A percentile compares a stretch with the other conserved stretches of the same genome.
Conservation (phyloP, 2,329 filamentous ascomycete genomes). For the Botryotinia convoluta region DNA sequence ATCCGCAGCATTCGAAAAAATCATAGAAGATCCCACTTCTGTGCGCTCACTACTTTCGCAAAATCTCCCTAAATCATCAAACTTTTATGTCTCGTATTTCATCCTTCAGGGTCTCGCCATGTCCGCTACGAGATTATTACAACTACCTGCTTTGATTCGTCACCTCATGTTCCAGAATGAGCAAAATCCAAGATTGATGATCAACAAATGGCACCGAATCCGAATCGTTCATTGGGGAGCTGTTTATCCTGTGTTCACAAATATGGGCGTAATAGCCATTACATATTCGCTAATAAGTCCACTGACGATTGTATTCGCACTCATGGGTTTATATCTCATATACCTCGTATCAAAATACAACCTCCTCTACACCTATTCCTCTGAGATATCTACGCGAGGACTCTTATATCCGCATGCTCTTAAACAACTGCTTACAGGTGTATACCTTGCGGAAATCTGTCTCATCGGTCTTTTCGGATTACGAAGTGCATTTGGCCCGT, state of each 20-base stretch:
- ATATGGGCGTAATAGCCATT: conserved; percentile 47
- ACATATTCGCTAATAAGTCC: conserved; percentile 65
- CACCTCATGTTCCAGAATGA: conserved; percentile 56
- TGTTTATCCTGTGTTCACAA: conserved; percentile 54
- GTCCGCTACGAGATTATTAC: conserved; percentile 56
- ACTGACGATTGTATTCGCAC: conserved; percentile 62
- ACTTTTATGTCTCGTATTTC: conserved; percentile 69
- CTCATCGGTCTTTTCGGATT: conserved; percentile 63
- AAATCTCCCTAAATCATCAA: conserved; percentile 60
- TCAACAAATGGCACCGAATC: conserved; percentile 53
- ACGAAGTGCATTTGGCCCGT: conserved; percentile 49
- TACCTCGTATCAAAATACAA: conserved; percentile 67
- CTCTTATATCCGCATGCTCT: conserved; percentile 62
- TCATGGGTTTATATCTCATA: conserved; percentile 60
- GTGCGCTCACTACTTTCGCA: conserved; percentile 51
- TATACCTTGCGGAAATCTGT: conserved; percentile 61
- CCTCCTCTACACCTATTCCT: conserved; percentile 60
- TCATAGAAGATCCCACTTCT: conserved; percentile 49
- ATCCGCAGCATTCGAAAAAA: conserved; percentile 50
- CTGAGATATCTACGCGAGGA: conserved; percentile 62
- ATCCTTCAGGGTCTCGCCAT: conserved; percentile 64
- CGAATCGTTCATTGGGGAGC: conserved; percentile 57
- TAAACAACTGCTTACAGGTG: conserved; percentile 60
- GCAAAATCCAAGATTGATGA: conserved; percentile 61
- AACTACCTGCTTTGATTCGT: conserved; percentile 56